Evolutionary conservation across 768 basidiomycete genomes (phyloP).

Genomic region (Dioszegia crocea): DNA sequence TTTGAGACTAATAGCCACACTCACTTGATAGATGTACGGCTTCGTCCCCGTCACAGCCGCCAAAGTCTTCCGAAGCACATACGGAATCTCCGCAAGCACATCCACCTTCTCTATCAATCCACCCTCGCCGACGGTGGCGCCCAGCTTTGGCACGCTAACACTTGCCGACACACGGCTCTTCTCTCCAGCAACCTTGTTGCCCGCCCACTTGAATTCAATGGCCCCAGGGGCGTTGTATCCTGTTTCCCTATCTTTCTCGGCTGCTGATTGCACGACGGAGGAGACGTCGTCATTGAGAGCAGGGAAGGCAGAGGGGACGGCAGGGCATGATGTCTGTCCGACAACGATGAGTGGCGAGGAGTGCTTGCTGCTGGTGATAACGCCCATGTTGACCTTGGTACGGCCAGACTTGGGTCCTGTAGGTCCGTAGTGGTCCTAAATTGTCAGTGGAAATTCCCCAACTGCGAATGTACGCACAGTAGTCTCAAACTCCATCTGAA

Average conservation of each 20-base stretch:
- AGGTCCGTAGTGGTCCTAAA: constrained; percentile 64
- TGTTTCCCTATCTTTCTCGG: constrained; percentile 69
- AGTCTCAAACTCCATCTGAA: constrained; percentile 96
- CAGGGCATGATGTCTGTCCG: constrained; percentile 36
- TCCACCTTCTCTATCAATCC: constrained; percentile 61
- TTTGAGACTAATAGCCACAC: constrained; percentile 35
- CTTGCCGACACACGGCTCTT: constrained; percentile 41
- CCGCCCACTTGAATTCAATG: constrained; percentile 74
- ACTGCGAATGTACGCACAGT: constrained; percentile 47
- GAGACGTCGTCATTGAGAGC: constrained; percentile 27
- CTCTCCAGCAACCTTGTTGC: constrained; percentile 55
- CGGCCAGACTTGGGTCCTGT: constrained; percentile 75
- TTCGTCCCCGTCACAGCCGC: constrained; percentile 90
- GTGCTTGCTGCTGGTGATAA: constrained; percentile 28
- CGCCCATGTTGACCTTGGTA: constrained; percentile 77
- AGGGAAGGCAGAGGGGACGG: constrained; percentile 14
- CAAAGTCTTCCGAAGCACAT: constrained; percentile 83
- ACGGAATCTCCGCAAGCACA: constrained; percentile 89
- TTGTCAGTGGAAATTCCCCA: not conserved
- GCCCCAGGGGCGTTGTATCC: constrained; percentile 70
- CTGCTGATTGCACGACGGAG: constrained; percentile 54
- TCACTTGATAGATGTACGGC: constrained; percentile 88
- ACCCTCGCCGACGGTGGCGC: constrained; percentile 54
- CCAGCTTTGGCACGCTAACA: constrained; percentile 59
- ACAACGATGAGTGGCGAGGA: constrained; percentile 30